Percentiles rank a stretch among this genome's conserved stretches.
Conservation (phyloP, 2,329 filamentous ascomycete genomes). For the Leptographium galeiforme region DNA sequence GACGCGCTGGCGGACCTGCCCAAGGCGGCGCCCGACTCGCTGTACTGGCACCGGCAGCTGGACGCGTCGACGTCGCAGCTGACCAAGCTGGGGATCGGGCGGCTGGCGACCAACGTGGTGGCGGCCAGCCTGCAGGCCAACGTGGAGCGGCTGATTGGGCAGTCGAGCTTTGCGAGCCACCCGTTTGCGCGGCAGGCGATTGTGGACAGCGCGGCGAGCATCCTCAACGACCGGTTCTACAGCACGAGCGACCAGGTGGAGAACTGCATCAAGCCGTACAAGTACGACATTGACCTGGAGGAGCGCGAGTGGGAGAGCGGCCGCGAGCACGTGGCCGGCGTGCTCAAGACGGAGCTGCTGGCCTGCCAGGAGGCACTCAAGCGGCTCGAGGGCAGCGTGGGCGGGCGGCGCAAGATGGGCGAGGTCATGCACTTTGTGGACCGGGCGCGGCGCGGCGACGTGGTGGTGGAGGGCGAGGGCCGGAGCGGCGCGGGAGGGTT, state of each 20-base stretch:
- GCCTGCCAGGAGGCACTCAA: slow-evolving; percentile 72
- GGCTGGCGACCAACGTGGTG: slow-evolving; percentile 83
- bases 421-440: slow-evolving; percentile 91
- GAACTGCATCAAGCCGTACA: slow-evolving; percentile 98
- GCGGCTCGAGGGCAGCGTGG: slow-evolving; percentile 61
- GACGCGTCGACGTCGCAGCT: slow-evolving; percentile 82
- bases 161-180: slow-evolving; percentile 77
- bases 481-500: slow-evolving; percentile 84
- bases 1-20: slow-evolving; percentile 67
- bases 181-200: slow-evolving; percentile 92
- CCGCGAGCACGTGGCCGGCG: slow-evolving; percentile 64
- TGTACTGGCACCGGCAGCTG: slow-evolving; percentile 89
- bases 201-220: slow-evolving; percentile 74
- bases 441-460: slow-evolving; percentile 72
- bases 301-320: slow-evolving; percentile 78
- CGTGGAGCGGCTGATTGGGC: slow-evolving; percentile 62
- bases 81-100: slow-evolving; percentile 87
- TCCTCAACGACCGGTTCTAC: slow-evolving; percentile 88
- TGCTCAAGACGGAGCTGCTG: slow-evolving; percentile 76
- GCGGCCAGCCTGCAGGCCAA: slow-evolving; percentile 76
- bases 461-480: slow-evolving; percentile 72
- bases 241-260: slow-evolving; percentile 96
- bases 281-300: slow-evolving; percentile 93
- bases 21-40: slow-evolving; percentile 69
- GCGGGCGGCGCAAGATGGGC: slow-evolving; percentile 68